These are phyloP conservation scores for Colletotrichum chlorophyti DNA, from an alignment of 2,329 filamentous ascomycete species.

Conservation along the genomic window DNA sequence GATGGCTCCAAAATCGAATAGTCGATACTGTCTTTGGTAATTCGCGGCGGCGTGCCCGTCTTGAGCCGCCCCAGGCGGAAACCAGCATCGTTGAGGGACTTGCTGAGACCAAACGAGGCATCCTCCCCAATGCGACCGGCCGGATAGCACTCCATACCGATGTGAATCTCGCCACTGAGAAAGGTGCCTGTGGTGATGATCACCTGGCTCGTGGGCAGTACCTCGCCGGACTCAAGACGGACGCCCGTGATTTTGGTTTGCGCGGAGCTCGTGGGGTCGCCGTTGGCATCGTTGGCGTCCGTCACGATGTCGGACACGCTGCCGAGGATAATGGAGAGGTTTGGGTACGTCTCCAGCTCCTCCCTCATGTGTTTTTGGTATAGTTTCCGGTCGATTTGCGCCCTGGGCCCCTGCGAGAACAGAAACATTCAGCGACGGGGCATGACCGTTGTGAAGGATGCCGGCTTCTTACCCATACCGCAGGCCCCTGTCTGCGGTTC, in stretches of 20 bases:
- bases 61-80: conserved; percentile 91
- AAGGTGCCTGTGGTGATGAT: conserved; percentile 98
- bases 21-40: conserved; percentile 84
- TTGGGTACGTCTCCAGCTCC: conserved; percentile 79
- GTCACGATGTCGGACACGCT: conserved; percentile 93
- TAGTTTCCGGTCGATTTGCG: conserved; percentile 90
- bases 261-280: conserved; percentile 43
- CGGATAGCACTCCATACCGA: conserved; percentile 83
- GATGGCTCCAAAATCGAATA: conserved; percentile 76
- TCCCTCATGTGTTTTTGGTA: conserved; percentile 92
- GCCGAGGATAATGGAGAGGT: conserved; percentile 80
- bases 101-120: conserved; percentile 90
- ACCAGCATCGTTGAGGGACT: conserved; percentile 85
- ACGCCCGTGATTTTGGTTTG: conserved; percentile 75
- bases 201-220: conserved; percentile 80
- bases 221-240: conserved; percentile 83
- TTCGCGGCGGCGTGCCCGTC: conserved; percentile 90
- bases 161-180: conserved; percentile 93
- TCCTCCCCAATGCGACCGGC: conserved; percentile 93
- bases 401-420: conserved; percentile 75
- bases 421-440: background rate
- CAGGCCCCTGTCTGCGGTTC: conserved; percentile 89
- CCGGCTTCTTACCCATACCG: conserved; percentile 75
- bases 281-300: conserved; percentile 62
- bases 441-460: background rate